Conservation (phyloP, 2,329 filamentous ascomycete genomes). For the Aspergillus uvarum region DNA sequence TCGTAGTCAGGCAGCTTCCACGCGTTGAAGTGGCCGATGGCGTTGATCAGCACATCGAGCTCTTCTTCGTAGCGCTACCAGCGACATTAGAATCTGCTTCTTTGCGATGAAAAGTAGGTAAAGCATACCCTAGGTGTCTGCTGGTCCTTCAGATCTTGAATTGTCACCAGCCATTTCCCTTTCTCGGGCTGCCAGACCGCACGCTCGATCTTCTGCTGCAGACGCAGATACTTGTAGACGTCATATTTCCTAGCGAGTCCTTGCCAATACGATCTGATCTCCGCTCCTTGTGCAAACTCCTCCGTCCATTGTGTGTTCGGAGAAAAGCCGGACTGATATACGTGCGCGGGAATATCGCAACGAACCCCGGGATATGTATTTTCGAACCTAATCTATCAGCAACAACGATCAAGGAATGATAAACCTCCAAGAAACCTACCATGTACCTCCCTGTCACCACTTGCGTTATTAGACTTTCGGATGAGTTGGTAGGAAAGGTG, state of each 20-base stretch:
- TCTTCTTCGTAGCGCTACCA: slow-evolving; percentile 46
- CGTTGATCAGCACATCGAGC: slow-evolving; percentile 62
- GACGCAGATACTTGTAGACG: slow-evolving; percentile 59
- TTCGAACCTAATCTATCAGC: slow-evolving; percentile 32
- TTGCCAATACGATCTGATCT: slow-evolving; percentile 69
- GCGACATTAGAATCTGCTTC: background rate
- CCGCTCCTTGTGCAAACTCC: slow-evolving; percentile 64
- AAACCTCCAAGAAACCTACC: slow-evolving; percentile 23
- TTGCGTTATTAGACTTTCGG: background rate
- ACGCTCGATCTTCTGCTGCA: slow-evolving; percentile 56
- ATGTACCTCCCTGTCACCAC: slow-evolving; percentile 45
- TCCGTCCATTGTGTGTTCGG: slow-evolving; percentile 70
- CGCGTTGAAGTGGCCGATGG: slow-evolving; percentile 65
- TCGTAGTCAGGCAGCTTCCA: slow-evolving; percentile 64
- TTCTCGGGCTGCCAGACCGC: slow-evolving; percentile 56
- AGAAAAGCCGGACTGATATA: slow-evolving; percentile 67
- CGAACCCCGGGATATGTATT: slow-evolving; percentile 63
- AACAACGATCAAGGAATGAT: background rate
- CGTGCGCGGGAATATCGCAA: slow-evolving; percentile 69
- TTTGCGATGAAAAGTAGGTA: background rate
- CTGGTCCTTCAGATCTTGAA: slow-evolving; percentile 36
- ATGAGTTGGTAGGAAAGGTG: background rate
- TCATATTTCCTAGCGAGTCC: slow-evolving; percentile 61
- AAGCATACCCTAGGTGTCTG: slow-evolving; percentile 19
- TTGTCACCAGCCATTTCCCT: slow-evolving; percentile 57